Evolutionary conservation across 495 filamentous ascomycete species (phyloP).

Genomic region (Paragyromitra xinjiangensis): DNA sequence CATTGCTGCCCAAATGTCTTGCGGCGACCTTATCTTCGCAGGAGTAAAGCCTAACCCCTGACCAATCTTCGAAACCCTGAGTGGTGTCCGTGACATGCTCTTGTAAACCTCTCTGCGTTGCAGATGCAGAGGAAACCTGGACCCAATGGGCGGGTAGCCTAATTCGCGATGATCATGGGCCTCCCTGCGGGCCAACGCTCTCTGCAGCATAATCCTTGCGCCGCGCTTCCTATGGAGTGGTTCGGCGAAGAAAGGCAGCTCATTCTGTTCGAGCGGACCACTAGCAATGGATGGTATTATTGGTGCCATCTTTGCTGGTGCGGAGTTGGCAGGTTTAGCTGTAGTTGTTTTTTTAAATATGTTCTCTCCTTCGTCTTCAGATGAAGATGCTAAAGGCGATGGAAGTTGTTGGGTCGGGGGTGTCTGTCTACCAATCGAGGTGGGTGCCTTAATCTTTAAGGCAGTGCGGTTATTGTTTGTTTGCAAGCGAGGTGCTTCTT

Average conservation of each 20-base stretch:
- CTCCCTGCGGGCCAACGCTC: constrained; percentile 37
- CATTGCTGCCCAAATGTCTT: background rate
- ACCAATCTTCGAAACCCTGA: background rate
- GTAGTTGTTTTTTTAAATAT: constrained; percentile 36
- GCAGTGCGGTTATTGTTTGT: constrained; percentile 18
- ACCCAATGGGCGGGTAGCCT: background rate
- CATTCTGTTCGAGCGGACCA: constrained; percentile 28
- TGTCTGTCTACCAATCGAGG: constrained; percentile 28
- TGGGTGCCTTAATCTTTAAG: constrained; percentile 41
- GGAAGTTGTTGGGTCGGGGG: constrained; percentile 53
- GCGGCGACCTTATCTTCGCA: background rate
- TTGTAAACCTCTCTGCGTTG: background rate
- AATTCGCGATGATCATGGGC: constrained; percentile 4
- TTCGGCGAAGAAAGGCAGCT: constrained; percentile 44
- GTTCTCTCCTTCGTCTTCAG: constrained; percentile 47
- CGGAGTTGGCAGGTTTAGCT: constrained; percentile 6
- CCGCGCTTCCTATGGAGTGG: constrained; percentile 22
- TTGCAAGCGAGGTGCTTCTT: constrained; percentile 35
- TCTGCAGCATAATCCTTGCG: constrained; percentile 9
- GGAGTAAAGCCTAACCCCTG: background rate
- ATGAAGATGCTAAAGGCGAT: constrained; percentile 53
- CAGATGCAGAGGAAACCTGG: constrained; percentile 32
- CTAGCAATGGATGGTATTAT: background rate
- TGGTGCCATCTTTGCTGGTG: constrained; percentile 18
- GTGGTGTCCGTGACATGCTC: background rate